Conservation (phyloP, 345 rosid species). For the Eucalyptus cloeziana region DNA sequence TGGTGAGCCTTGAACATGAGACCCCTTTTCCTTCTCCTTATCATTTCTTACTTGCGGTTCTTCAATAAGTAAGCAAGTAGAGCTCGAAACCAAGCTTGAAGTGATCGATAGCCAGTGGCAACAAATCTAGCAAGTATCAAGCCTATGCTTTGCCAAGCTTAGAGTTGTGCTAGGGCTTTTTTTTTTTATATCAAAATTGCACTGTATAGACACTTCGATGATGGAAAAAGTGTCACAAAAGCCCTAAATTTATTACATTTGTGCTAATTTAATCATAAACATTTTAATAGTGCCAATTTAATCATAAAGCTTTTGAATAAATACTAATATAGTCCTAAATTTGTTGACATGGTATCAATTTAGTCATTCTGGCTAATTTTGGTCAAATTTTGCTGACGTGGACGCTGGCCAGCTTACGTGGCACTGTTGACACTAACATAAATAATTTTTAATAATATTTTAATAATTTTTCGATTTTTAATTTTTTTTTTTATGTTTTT, state of each 20-base stretch:
- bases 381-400: rapidly evolving
- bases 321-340: no score
- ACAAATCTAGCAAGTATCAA: neutral
- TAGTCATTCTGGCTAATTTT: rapidly evolving
- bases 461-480: rapidly evolving
- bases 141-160: neutral
- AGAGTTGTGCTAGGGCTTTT: neutral
- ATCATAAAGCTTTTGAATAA: rapidly evolving
- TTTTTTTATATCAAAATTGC: neutral
- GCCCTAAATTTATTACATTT: rapidly evolving
- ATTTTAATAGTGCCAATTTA: no score
- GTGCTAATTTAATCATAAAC: rapidly evolving
- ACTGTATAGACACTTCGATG: rapidly evolving
- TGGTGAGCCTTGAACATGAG: neutral
- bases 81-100: neutral
- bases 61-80: neutral
- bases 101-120: neutral
- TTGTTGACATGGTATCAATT: no score
- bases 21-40: neutral
- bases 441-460: rapidly evolving
- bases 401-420: rapidly evolving
- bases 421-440: rapidly evolving
- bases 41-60: neutral
- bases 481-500: no score
- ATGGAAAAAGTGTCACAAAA: no score